Percentiles rank a stretch among this genome's conserved stretches.
Evolutionary conservation across 2,329 filamentous ascomycete genomes (phyloP).

Genomic region (Colletotrichum sojae): DNA sequence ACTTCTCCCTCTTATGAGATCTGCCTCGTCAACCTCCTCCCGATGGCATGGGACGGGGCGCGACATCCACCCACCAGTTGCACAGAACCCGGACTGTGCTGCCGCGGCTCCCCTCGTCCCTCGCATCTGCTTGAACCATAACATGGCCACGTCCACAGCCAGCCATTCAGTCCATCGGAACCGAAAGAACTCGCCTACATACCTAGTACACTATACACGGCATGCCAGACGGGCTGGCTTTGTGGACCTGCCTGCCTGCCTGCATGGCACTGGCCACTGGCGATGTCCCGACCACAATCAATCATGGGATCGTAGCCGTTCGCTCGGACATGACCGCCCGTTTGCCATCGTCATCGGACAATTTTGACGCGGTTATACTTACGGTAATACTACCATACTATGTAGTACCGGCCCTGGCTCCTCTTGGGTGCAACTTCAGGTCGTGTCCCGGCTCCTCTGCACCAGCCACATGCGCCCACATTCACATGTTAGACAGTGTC

Average conservation of each 20-base stretch:
- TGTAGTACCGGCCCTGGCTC: neutral
- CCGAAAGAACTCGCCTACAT: no score
- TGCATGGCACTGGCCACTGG: no score
- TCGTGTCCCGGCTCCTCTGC: conserved; percentile 5
- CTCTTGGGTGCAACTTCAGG: neutral
- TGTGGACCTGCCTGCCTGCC: no score
- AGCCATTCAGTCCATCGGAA: no score
- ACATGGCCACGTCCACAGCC: no score
- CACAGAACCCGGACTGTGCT: no score
- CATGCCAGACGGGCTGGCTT: no score
- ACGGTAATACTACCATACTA: no score
- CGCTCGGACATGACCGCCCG: neutral
- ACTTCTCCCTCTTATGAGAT: neutral
- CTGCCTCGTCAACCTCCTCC: neutral
- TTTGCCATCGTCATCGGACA: conserved; percentile 19
- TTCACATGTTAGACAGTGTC: conserved; percentile 39
- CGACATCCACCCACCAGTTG: no score
- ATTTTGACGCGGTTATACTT: conserved; percentile 2
- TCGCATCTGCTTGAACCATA: no score
- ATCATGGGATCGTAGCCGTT: neutral
- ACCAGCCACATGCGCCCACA: conserved; percentile 31
- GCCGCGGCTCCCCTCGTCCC: no score
- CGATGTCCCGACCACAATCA: neutral
- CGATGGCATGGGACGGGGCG: neutral
- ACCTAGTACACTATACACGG: no score